Evolutionary conservation across 805 yeast species (phyloP).

Genomic region (Teunomyces lycoperdinae): DNA sequence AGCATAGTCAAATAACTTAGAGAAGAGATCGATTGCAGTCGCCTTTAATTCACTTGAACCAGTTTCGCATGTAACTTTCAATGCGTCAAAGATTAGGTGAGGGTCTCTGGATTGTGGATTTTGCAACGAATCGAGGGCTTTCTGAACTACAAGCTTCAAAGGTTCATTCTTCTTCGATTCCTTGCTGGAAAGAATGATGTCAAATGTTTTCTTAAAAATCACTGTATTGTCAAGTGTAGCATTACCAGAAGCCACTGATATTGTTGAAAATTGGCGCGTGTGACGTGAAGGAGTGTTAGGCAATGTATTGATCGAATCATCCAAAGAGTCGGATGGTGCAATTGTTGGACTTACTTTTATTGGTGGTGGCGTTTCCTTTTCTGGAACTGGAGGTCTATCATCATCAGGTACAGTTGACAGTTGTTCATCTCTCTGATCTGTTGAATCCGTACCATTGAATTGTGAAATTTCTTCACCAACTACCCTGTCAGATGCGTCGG

Average conservation of each 20-base stretch:
- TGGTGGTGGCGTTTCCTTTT: background rate
- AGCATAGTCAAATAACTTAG: slow-evolving; percentile 85
- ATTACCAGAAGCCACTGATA: slow-evolving; percentile 4
- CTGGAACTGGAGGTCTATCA: background rate
- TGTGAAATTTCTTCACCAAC: background rate
- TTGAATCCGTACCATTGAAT: background rate
- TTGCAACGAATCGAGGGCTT: slow-evolving; percentile 42
- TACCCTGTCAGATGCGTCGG: background rate
- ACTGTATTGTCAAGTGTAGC: slow-evolving; percentile 22
- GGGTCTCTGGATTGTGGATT: slow-evolving; percentile 42
- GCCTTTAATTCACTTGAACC: slow-evolving; percentile 58
- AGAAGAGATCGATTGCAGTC: slow-evolving; percentile 77
- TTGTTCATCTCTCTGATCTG: background rate
- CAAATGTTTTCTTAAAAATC: slow-evolving; percentile 53
- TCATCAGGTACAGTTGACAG: background rate
- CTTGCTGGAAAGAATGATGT: slow-evolving; percentile 52
- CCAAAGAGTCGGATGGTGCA: background rate
- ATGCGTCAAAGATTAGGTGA: slow-evolving; percentile 68
- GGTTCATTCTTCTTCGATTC: slow-evolving; percentile 56
- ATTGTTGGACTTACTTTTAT: background rate
- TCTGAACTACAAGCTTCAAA: slow-evolving; percentile 35
- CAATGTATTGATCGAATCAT: background rate
- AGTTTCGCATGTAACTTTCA: slow-evolving; percentile 72
- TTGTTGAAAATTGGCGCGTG: slow-evolving; percentile 5
- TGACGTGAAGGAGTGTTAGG: slow-evolving; percentile 1